phyloP scores from a whole-genome alignment of 768 basidiomycete genomes.

The Dacryopinax spathularia region DNA sequence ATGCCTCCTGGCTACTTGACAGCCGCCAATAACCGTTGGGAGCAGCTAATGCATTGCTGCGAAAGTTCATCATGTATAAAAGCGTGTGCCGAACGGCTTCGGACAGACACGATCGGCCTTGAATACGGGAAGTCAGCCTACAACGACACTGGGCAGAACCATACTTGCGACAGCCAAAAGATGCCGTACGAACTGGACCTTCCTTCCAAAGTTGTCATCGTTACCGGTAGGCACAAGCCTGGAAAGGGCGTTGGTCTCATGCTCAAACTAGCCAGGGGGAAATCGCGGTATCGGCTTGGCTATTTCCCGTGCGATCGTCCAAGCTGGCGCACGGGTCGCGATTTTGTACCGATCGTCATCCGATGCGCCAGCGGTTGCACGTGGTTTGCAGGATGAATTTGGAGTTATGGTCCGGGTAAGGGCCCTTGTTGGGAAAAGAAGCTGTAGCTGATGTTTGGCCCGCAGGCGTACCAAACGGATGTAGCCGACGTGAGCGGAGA shows the following conservation, averaged over 20 bases:
- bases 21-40: no score
- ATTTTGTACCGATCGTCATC: not conserved
- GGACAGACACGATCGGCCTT: not conserved
- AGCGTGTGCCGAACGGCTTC: not conserved
- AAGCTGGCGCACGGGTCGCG: not conserved
- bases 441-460: no score
- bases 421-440: no score
- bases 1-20: no score
- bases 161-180: no score
- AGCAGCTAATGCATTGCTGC: no score
- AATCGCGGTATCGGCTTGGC: not conserved
- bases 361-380: not conserved
- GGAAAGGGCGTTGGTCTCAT: not conserved
- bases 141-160: no score
- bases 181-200: not conserved
- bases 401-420: not conserved
- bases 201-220: not conserved
- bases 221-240: not conserved
- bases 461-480: not conserved
- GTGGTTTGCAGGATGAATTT: not conserved
- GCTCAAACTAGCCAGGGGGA: not conserved
- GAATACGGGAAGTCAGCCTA: no score
- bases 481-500: not conserved
- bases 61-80: no score
- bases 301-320: not conserved